Evolutionary conservation across 352 stramenopile genomes (phyloP).

Genomic region (Phytophthora niederhauseri): DNA sequence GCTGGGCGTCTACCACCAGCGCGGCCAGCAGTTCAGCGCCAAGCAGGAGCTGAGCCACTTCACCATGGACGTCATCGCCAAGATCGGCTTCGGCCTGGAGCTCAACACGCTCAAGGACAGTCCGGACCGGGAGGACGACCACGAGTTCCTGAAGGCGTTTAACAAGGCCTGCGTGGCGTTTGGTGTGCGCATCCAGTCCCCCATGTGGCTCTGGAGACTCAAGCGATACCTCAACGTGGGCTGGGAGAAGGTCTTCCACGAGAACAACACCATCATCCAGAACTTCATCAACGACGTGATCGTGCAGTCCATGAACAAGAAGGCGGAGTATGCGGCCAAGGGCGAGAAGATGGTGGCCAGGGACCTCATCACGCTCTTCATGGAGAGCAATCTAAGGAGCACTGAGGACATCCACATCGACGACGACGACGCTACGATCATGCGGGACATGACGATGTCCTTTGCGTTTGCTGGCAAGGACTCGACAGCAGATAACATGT

Average conservation of each 20-base stretch:
- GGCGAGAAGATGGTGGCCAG: slow-evolving; percentile 39
- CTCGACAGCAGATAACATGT: slow-evolving; percentile 68
- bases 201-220: slow-evolving; percentile 45
- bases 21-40: slow-evolving; percentile 35
- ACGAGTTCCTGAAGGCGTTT: slow-evolving; percentile 57
- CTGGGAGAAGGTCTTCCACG: slow-evolving; percentile 45
- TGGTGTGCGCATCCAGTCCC: slow-evolving; percentile 38
- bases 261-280: slow-evolving; percentile 49
- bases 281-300: slow-evolving; percentile 58
- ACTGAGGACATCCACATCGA: slow-evolving; percentile 32
- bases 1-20: slow-evolving; percentile 25
- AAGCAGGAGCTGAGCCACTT: slow-evolving; percentile 59
- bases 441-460: slow-evolving; percentile 77
- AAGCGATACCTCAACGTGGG: slow-evolving; percentile 42
- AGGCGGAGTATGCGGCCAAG: slow-evolving; percentile 56
- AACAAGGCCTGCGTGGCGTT: slow-evolving; percentile 40
- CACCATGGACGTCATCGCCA: slow-evolving; percentile 67
- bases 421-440: slow-evolving; percentile 44
- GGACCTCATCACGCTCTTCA: slow-evolving; percentile 53
- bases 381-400: slow-evolving; percentile 38
- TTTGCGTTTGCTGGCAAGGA: slow-evolving; percentile 81
- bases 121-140: slow-evolving; percentile 39
- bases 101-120: slow-evolving; percentile 46
- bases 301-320: slow-evolving; percentile 47
- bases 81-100: slow-evolving; percentile 59